A percentile compares a stretch with the other conserved stretches of the same genome.
These are phyloP conservation scores for Pestalotiopsis sp. DNA, from an alignment of 2,329 filamentous ascomycete species.

Conservation along the genomic window DNA sequence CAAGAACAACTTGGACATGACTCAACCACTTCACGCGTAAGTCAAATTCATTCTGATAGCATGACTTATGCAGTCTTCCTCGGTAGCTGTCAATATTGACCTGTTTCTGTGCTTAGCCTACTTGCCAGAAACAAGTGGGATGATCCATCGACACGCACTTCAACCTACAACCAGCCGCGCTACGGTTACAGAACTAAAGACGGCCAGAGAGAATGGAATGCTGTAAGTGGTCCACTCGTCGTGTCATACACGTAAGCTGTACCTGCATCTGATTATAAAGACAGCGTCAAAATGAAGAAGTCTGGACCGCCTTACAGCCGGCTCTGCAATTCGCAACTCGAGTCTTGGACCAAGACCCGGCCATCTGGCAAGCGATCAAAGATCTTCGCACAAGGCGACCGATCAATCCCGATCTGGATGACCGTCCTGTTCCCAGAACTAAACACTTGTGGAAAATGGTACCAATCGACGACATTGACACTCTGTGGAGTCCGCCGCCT, in stretches of 20 bases:
- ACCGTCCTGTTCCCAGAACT: not conserved
- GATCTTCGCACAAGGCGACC: constrained; percentile 23
- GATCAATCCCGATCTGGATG: constrained; percentile 6
- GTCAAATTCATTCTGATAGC: constrained; percentile 12
- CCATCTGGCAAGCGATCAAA: constrained; percentile 17
- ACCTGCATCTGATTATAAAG: not conserved
- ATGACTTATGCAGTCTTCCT: not conserved
- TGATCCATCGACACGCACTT: not conserved
- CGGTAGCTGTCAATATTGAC: not conserved
- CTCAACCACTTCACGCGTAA: constrained; percentile 23
- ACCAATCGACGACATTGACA: not conserved
- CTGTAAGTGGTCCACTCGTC: not conserved
- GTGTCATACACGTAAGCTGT: not conserved
- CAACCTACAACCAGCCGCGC: constrained; percentile 14
- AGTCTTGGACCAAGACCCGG: constrained; percentile 18
- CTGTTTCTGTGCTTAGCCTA: constrained; percentile 2
- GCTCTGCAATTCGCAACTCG: constrained; percentile 24
- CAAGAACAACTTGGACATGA: constrained; percentile 17
- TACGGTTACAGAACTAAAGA: constrained; percentile 26
- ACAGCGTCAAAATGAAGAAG: constrained; percentile 19
- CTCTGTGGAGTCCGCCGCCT: not conserved
- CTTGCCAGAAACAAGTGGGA: not conserved
- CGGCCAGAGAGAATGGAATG: constrained; percentile 22
- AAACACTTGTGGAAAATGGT: constrained; percentile 10
- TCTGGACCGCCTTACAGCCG: constrained; percentile 31